Evolutionary conservation across 1,139 yeast genomes (phyloP).

Genomic region (Geotrichum macrosporum): DNA sequence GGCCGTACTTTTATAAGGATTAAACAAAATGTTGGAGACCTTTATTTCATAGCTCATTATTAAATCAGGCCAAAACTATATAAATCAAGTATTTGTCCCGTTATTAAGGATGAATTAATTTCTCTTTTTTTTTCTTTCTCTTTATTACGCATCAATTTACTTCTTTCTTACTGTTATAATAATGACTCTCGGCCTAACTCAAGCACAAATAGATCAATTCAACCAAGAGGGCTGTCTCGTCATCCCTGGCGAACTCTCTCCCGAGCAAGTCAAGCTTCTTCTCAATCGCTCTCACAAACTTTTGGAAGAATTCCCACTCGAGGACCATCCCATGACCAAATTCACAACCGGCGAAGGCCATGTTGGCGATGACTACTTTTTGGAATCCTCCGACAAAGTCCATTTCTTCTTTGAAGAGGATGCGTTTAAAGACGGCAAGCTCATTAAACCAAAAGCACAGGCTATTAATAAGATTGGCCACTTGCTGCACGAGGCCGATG

Average conservation of each 20-base stretch:
- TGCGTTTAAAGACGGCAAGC: constrained; percentile 50
- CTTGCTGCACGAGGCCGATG: constrained; percentile 59
- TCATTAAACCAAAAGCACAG: constrained; percentile 50
- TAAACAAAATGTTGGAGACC: too few relatives aligned
- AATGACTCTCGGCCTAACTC: constrained; percentile 28
- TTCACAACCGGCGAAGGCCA: constrained; percentile 64
- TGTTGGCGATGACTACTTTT: constrained; percentile 69
- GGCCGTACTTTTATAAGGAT: too few relatives aligned
- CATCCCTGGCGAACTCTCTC: constrained; percentile 50
- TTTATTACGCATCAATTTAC: too few relatives aligned
- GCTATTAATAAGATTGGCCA: constrained; percentile 80
- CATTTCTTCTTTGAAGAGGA: constrained; percentile 69
- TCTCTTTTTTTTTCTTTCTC: too few relatives aligned
- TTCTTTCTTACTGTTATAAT: too few relatives aligned
- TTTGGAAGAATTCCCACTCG: constrained; percentile 49
- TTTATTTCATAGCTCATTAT: too few relatives aligned
- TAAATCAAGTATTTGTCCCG: too few relatives aligned
- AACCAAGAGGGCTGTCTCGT: constrained; percentile 60
- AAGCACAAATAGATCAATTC: constrained; percentile 40
- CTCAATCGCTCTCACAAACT: constrained; percentile 46
- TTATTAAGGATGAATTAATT: too few relatives aligned
- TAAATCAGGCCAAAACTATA: too few relatives aligned
- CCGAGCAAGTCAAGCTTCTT: constrained; percentile 42
- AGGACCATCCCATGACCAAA: constrained; percentile 64
- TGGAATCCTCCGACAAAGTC: constrained; percentile 65